Base-by-base conservation (phyloP, 306 rosid genomes). In the Malus orientalis region DNA sequence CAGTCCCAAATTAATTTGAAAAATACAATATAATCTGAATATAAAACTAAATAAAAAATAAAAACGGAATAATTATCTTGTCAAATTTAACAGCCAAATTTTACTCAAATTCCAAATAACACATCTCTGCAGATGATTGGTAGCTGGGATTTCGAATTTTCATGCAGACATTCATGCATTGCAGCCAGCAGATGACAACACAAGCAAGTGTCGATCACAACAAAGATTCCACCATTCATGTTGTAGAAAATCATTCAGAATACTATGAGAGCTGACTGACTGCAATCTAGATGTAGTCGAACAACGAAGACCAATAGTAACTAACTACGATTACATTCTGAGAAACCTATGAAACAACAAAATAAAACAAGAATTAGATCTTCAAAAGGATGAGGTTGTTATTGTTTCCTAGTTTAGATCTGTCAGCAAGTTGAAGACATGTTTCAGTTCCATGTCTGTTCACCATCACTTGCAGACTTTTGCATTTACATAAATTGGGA, bases 381-480 rank as follows among this genome's bases (percentile, higher is more conserved):
- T 71, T 53, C 25, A 79, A 23, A 38, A 76, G 61, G 54, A 13
- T 44, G 71, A 18, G 45, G 27, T 6, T n/a, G 38, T 25, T 5
- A 70, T 71, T 59, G 44, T 63, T 71, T 53, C 69, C 67, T 63
- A 14, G 69, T 30, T 33, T 68, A 57, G 55, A 57, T 73, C 62
- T 53, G 40, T 49, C 55, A 51, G 77, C 60, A 10, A 61, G 18
- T 27, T 61, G 29, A 25, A 66, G 71, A 54, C 69, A 69, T 6
- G 40, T 59, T 78, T 64, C 42, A 25, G 75, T 80, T 74, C 76
- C 81, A 63, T 62, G 73, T 36, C 19, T 58, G 71, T 81, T 79
- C 81, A 72, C 68, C 80, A 74, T 70, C 79, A 76, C 71, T 67
- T 23, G 71, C 88, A 82, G 84, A 78, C 71, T 80, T 74, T 58